Percentiles rank a stretch among this genome's conserved stretches.
These are phyloP conservation scores for Citrus inodora DNA, from an alignment of 345 rosid genomes.

Conservation along the genomic window DNA sequence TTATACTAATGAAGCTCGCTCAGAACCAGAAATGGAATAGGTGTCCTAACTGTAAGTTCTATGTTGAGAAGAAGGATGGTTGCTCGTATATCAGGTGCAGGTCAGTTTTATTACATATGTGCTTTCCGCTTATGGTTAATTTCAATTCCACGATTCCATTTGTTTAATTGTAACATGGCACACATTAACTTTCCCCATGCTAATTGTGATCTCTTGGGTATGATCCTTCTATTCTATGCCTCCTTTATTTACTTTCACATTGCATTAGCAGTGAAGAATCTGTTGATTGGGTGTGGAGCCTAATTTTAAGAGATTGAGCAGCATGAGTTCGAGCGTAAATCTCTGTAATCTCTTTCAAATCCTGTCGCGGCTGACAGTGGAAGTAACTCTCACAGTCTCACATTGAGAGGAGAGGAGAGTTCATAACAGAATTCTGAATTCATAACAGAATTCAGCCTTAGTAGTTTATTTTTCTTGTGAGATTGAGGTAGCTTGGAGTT, in stretches of 20 bases:
- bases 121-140: background rate
- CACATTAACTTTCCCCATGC: background rate
- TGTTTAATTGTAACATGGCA: background rate
- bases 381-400: no score
- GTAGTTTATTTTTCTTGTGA: no score
- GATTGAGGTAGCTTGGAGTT: background rate
- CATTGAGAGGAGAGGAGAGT: background rate
- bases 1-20: background rate
- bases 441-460: no score
- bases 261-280: background rate
- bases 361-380: no score
- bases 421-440: no score
- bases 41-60: background rate
- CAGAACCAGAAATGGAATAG: background rate
- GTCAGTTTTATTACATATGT: conserved; percentile 11
- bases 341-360: background rate
- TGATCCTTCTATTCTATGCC: background rate
- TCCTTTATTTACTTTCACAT: background rate
- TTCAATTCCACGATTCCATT: no score
- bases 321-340: background rate
- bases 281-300: background rate
- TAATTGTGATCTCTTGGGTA: background rate
- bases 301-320: background rate
- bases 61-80: conserved; percentile 34
- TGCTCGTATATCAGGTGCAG: conserved; percentile 43